These are phyloP conservation scores for Nitzschia inconspicua DNA, from an alignment of 108 stramenopile genomes.

Conservation along the genomic window DNA sequence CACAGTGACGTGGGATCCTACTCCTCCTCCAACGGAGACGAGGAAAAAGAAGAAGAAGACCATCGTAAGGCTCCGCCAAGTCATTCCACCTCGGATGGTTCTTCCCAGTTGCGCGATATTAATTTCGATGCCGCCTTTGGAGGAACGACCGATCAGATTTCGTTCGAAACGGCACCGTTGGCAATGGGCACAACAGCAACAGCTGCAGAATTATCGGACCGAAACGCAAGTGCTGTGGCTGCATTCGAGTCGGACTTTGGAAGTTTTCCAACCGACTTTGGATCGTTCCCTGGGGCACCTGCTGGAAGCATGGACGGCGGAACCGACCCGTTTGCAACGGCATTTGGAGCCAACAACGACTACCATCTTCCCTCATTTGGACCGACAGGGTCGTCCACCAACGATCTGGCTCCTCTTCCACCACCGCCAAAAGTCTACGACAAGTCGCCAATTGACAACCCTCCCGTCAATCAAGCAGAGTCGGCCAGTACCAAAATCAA, in stretches of 20 bases:
- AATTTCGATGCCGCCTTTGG: slow-evolving; percentile 1
- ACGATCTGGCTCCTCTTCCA: not conserved
- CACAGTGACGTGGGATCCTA: not conserved
- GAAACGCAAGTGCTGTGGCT: not conserved
- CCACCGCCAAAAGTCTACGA: slow-evolving; percentile 19
- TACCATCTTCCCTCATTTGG: slow-evolving; percentile 18
- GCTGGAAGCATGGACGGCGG: not conserved
- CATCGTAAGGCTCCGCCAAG: no score
- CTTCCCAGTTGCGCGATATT: no score
- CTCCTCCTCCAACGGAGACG: not conserved
- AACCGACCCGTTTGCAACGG: not conserved
- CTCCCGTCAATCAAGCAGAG: slow-evolving; percentile 19
- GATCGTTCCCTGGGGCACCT: not conserved
- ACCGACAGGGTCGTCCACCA: not conserved
- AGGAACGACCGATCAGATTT: not conserved
- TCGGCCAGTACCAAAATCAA: slow-evolving; percentile 1
- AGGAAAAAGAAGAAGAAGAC: not conserved
- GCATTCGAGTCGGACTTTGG: slow-evolving; percentile 10
- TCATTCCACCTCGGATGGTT: no score
- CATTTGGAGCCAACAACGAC: not conserved
- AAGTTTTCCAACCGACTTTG: slow-evolving; percentile 21
- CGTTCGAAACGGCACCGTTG: not conserved
- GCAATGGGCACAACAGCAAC: not conserved
- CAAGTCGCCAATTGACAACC: slow-evolving; percentile 30
- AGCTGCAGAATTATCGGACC: not conserved